Evolutionary conservation across 176 grass and related monocot genomes (phyloP).

Genomic region (Oryza australiensis): DNA sequence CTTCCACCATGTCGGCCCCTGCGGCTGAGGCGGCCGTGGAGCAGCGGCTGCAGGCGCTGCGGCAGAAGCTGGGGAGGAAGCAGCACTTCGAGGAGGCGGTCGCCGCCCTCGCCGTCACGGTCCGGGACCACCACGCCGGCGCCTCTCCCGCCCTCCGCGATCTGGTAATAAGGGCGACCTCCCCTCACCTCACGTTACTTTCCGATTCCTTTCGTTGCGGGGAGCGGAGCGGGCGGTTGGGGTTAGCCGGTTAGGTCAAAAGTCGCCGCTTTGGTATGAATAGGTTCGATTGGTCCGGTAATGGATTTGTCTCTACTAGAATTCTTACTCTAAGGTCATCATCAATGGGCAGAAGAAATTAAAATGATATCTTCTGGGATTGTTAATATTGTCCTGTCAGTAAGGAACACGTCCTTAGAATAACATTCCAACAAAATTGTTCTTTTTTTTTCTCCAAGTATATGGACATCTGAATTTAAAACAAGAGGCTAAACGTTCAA

Average conservation of each 20-base stretch:
- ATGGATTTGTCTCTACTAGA: not conserved
- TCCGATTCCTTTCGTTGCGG: not conserved
- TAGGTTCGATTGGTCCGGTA: not conserved
- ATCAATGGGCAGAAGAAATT: not conserved
- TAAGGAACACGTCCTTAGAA: not conserved
- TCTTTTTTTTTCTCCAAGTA: not conserved
- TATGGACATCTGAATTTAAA: not conserved
- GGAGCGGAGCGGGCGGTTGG: no score
- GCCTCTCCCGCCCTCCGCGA: slow-evolving; percentile 61
- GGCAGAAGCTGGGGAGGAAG: slow-evolving; percentile 78
- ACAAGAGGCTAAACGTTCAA: not conserved
- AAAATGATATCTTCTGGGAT: not conserved
- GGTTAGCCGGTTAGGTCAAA: not conserved
- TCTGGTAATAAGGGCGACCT: slow-evolving; percentile 48
- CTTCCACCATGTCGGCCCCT: slow-evolving; percentile 24
- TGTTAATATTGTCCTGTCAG: not conserved
- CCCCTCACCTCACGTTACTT: not conserved
- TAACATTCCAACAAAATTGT: no score
- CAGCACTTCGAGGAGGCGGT: slow-evolving; percentile 81
- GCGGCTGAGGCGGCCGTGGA: slow-evolving; percentile 11
- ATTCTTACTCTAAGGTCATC: not conserved
- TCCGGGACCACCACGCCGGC: slow-evolving; percentile 49
- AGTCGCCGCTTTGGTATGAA: not conserved
- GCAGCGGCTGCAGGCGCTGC: slow-evolving; percentile 63
- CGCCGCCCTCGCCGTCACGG: slow-evolving; percentile 48